phyloP scores from a whole-genome alignment of 2,329 filamentous ascomycete genomes.

The Ophiocordyceps camponoti-floridani region DNA sequence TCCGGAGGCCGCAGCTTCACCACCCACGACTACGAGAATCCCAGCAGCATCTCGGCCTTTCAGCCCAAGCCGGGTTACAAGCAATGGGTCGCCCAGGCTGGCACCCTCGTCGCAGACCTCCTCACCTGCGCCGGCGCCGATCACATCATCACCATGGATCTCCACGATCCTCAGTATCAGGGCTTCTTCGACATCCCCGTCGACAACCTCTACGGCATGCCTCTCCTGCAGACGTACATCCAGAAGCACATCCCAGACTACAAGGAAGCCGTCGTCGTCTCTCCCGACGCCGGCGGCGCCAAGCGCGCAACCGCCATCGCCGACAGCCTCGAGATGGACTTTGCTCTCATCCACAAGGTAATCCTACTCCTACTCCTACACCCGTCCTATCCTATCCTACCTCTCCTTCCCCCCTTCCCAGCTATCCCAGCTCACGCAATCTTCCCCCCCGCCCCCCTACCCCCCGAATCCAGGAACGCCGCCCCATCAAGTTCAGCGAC shows the following conservation, averaged over 20 bases:
- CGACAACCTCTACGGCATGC: conserved; percentile 85
- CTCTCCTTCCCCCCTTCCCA: conserved; percentile 6
- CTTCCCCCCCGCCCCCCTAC: background rate
- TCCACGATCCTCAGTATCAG: conserved; percentile 92
- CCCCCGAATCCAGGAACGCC: conserved; percentile 48
- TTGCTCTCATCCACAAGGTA: conserved; percentile 94
- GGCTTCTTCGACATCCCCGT: conserved; percentile 98
- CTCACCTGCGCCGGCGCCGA: conserved; percentile 17
- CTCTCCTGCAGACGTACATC: conserved; percentile 52
- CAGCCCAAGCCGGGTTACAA: conserved; percentile 86
- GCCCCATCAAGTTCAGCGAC: conserved; percentile 73
- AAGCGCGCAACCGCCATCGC: conserved; percentile 93
- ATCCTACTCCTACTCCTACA: no score
- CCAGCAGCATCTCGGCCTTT: conserved; percentile 35
- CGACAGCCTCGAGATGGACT: conserved; percentile 81
- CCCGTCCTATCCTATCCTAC: conserved; percentile 1
- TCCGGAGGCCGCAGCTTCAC: conserved; percentile 31
- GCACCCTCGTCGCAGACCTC: conserved; percentile 31
- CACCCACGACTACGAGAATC: conserved; percentile 47
- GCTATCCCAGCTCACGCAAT: conserved; percentile 14
- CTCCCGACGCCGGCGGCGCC: conserved; percentile 87
- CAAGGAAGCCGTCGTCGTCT: conserved; percentile 79
- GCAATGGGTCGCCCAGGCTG: conserved; percentile 96
- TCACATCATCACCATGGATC: conserved; percentile 94
- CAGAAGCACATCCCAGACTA: conserved; percentile 72